phyloP scores from a whole-genome alignment of 352 stramenopile species.

The Globisporangium sylvaticum region DNA sequence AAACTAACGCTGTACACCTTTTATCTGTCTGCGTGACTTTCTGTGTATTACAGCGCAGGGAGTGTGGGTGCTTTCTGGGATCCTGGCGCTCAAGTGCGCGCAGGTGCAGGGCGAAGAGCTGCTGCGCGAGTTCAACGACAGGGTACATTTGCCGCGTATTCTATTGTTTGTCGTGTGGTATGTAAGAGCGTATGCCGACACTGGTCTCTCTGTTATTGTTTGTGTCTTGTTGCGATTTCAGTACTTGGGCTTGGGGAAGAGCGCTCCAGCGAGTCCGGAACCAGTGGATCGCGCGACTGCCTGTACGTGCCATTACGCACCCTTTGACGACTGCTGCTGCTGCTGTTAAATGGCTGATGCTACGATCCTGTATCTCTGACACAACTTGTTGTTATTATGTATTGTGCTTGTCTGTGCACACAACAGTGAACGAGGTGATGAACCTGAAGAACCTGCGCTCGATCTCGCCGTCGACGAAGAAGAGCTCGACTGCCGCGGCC shows the following conservation, averaged over 20 bases:
- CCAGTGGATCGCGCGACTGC: conserved; percentile 30
- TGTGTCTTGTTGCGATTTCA: conserved; percentile 5
- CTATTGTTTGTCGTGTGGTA: no score
- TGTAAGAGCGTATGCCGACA: neutral
- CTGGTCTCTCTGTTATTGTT: neutral
- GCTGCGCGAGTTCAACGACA: conserved; percentile 52
- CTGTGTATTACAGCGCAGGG: conserved; percentile 31
- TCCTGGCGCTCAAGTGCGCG: conserved; percentile 56
- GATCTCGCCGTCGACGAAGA: conserved; percentile 42
- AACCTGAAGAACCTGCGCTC: conserved; percentile 51
- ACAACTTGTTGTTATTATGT: neutral
- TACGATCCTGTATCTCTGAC: neutral
- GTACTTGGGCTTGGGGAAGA: conserved; percentile 25
- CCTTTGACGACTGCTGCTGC: neutral
- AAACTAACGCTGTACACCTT: neutral
- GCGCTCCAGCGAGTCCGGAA: conserved; percentile 10
- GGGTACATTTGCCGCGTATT: no score
- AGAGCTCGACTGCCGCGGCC: conserved; percentile 11
- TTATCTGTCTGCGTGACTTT: neutral
- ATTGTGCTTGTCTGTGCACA: conserved; percentile 7
- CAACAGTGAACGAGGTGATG: conserved; percentile 65
- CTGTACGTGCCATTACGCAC: conserved; percentile 20
- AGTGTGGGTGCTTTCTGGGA: conserved; percentile 44
- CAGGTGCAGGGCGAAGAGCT: conserved; percentile 65
- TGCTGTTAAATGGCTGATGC: neutral